These are phyloP conservation scores for Apiospora koreana DNA, from an alignment of 2,329 filamentous ascomycete genomes.

Conservation along the genomic window DNA sequence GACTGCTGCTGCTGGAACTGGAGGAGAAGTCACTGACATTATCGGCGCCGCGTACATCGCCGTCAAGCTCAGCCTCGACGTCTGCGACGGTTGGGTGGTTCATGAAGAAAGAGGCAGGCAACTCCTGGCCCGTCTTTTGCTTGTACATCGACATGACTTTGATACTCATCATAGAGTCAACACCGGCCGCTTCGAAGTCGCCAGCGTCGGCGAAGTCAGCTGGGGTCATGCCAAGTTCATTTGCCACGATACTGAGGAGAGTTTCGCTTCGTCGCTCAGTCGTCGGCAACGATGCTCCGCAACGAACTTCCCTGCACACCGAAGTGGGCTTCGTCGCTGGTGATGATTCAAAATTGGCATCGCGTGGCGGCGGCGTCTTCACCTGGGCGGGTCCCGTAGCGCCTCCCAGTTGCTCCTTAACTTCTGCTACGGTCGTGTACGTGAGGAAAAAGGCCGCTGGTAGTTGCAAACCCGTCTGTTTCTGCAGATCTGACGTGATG, in stretches of 20 bases:
- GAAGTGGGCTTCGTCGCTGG: not conserved
- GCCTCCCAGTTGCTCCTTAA: not conserved
- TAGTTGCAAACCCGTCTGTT: not conserved
- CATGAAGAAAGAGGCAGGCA: constrained; percentile 8
- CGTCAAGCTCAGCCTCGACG: not conserved
- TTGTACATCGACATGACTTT: constrained; percentile 10
- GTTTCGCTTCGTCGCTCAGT: not conserved
- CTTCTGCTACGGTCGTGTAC: not conserved
- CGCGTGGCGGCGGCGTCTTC: not conserved
- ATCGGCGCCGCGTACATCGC: not conserved
- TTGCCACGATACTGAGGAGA: not conserved
- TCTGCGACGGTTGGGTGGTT: not conserved
- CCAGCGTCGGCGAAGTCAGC: constrained; percentile 2
- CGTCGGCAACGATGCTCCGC: too few relatives aligned
- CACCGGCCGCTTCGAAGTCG: not conserved
- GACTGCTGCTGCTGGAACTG: not conserved
- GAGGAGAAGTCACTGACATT: not conserved
- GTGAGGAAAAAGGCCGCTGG: constrained; percentile 9
- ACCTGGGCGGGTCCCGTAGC: not conserved
- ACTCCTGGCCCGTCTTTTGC: constrained; percentile 4
- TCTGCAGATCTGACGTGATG: constrained; percentile 7
- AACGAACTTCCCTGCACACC: not conserved
- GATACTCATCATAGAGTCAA: constrained; percentile 3
- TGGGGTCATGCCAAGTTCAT: not conserved
- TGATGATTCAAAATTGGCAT: not conserved